A percentile compares a stretch with the other conserved stretches of the same genome.
Evolutionary conservation across 2,329 filamentous ascomycete genomes (phyloP).

Genomic region (Tothia fuscella): DNA sequence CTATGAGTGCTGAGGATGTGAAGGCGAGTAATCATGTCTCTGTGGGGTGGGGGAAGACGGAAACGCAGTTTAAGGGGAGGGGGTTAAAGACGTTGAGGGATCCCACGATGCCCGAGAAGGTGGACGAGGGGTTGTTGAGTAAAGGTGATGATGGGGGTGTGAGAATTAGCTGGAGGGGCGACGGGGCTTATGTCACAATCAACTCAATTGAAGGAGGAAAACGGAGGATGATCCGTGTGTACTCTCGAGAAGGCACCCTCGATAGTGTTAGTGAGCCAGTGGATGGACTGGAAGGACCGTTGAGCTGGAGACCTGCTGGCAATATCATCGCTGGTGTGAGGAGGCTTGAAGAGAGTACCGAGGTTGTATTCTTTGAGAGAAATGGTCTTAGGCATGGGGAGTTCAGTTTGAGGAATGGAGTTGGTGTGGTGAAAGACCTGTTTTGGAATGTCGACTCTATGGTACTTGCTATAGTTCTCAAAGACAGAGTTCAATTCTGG

Average conservation of each 20-base stretch:
- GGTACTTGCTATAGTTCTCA: conserved; percentile 69
- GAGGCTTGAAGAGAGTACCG: conserved; percentile 52
- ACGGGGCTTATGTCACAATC: conserved; percentile 81
- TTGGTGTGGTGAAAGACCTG: conserved; percentile 50
- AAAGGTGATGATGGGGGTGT: conserved; percentile 57
- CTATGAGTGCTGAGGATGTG: conserved; percentile 63
- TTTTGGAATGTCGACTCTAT: conserved; percentile 90
- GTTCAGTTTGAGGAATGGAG: conserved; percentile 62
- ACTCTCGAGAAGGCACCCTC: conserved; percentile 76
- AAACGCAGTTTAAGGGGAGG: conserved; percentile 94
- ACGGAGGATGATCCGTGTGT: conserved; percentile 77
- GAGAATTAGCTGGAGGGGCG: conserved; percentile 83
- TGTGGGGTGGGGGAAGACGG: conserved; percentile 95
- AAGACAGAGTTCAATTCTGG: conserved; percentile 77
- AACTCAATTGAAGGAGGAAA: conserved; percentile 59
- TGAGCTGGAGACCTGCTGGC: conserved; percentile 86
- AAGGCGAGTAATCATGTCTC: conserved; percentile 87
- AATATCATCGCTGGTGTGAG: conserved; percentile 86
- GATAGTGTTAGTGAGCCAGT: conserved; percentile 94
- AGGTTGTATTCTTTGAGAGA: conserved; percentile 90
- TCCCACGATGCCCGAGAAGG: conserved; percentile 84
- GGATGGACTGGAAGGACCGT: conserved; percentile 70
- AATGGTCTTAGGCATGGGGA: conserved; percentile 96
- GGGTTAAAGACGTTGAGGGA: conserved; percentile 78
- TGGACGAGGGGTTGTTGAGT: conserved; percentile 73